These are phyloP conservation scores for Mycena sanguinolenta DNA, from an alignment of 768 basidiomycete genomes.

Conservation along the genomic window DNA sequence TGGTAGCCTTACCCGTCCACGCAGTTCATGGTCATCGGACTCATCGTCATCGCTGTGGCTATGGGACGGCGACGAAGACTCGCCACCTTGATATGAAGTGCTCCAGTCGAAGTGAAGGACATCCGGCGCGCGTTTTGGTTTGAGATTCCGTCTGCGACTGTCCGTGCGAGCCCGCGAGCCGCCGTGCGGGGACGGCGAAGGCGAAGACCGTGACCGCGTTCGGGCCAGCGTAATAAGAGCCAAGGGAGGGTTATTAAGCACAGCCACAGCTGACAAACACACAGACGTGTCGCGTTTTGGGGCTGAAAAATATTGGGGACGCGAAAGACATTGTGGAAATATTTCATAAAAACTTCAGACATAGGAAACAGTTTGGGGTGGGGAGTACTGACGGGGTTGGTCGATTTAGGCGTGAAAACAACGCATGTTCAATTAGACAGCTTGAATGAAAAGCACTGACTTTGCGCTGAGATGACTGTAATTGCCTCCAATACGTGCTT, in stretches of 20 bases:
- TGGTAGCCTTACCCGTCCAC: slow-evolving; percentile 28
- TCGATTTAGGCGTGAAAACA: no score
- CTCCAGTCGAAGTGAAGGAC: slow-evolving; percentile 74
- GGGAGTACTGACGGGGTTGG: no score
- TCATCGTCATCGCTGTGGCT: slow-evolving; percentile 62
- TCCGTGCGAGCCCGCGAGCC: slow-evolving; percentile 60
- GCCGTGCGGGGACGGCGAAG: slow-evolving; percentile 76
- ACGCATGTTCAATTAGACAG: no score
- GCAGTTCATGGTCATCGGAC: slow-evolving; percentile 61
- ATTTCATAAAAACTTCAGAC: no score
- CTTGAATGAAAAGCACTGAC: no score
- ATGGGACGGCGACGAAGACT: slow-evolving; percentile 27
- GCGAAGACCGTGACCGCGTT: slow-evolving; percentile 83
- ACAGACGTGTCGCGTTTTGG: background rate
- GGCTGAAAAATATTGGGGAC: background rate
- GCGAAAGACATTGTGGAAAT: no score
- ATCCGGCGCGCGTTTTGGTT: slow-evolving; percentile 43
- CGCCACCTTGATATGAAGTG: slow-evolving; percentile 87
- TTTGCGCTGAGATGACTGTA: no score
- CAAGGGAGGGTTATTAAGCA: background rate
- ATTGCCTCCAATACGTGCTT: no score
- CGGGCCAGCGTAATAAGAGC: slow-evolving; percentile 75
- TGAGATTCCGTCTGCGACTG: slow-evolving; percentile 58
- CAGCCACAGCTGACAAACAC: background rate
- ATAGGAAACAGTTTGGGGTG: no score